Conservation (phyloP, 108 stramenopile species). For the Parietichytrium sp. region DNA sequence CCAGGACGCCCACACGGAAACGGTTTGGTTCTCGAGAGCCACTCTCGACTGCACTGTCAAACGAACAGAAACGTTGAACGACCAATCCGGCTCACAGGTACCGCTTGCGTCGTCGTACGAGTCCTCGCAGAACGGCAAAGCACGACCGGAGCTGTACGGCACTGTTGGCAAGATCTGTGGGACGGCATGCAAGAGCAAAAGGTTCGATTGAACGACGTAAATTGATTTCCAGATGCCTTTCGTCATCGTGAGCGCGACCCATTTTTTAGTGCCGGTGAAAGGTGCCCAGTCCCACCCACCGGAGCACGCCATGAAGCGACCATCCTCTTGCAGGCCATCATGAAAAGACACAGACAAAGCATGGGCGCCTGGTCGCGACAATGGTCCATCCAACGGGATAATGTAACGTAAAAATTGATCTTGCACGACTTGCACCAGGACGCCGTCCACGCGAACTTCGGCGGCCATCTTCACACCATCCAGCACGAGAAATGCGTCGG, state of each 20-base stretch:
- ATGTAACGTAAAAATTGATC: background rate
- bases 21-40: too few relatives aligned
- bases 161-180: background rate
- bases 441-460: background rate
- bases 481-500: background rate
- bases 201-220: background rate
- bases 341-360: background rate
- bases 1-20: too few relatives aligned
- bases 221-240: constrained; percentile 29
- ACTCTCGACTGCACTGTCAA: background rate
- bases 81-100: background rate
- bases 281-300: constrained; percentile 43
- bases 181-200: background rate
- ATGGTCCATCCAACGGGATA: background rate
- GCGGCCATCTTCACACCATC: constrained; percentile 39
- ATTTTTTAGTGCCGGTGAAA: background rate
- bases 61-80: background rate
- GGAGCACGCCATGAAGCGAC: constrained; percentile 41
- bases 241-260: background rate
- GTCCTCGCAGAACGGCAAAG: background rate
- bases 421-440: background rate
- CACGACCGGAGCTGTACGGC: too few relatives aligned
- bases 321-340: background rate
- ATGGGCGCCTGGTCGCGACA: background rate
- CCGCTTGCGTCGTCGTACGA: background rate